Percentiles rank a stretch among this genome's conserved stretches.
Evolutionary conservation across 1,284 basidiomycete species (phyloP).

Genomic region (Heliocybe sulcata): DNA sequence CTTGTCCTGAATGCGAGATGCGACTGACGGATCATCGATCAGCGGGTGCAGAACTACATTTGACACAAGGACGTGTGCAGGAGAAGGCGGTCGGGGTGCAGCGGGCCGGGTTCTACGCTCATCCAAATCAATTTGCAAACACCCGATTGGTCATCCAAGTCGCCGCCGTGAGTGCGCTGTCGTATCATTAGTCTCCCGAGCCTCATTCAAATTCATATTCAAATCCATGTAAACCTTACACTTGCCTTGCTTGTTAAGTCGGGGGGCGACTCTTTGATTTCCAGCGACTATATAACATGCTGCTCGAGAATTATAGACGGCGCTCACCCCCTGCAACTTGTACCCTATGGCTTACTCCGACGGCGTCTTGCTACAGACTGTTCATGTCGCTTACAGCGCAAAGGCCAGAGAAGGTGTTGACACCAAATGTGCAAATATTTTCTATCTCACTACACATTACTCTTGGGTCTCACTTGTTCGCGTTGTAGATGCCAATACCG

Average conservation of each 20-base stretch:
- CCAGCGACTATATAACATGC: not conserved
- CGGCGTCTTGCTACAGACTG: not conserved
- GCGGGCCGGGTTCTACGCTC: not conserved
- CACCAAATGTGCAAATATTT: not conserved
- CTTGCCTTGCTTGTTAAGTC: not conserved
- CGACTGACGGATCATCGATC: too few species aligned
- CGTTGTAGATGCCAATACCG: conserved; percentile 7
- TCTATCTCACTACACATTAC: not conserved
- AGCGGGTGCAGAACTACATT: too few species aligned
- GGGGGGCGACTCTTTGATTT: not conserved
- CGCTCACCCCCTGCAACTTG: not conserved
- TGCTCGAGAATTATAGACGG: not conserved
- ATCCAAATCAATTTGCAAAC: not conserved
- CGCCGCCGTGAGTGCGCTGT: not conserved
- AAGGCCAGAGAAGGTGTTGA: not conserved
- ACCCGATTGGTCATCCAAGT: not conserved
- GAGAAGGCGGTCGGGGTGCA: too few species aligned
- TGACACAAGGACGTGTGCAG: too few species aligned
- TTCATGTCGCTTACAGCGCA: conserved; percentile 1
- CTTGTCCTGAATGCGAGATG: too few species aligned
- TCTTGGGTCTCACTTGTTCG: not conserved
- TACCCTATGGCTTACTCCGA: not conserved
- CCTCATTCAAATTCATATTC: not conserved
- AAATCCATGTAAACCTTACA: not conserved
- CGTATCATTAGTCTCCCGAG: not conserved